Evolutionary conservation across 2,329 filamentous ascomycete species (phyloP).

Genomic region (Talaromyces sp.): DNA sequence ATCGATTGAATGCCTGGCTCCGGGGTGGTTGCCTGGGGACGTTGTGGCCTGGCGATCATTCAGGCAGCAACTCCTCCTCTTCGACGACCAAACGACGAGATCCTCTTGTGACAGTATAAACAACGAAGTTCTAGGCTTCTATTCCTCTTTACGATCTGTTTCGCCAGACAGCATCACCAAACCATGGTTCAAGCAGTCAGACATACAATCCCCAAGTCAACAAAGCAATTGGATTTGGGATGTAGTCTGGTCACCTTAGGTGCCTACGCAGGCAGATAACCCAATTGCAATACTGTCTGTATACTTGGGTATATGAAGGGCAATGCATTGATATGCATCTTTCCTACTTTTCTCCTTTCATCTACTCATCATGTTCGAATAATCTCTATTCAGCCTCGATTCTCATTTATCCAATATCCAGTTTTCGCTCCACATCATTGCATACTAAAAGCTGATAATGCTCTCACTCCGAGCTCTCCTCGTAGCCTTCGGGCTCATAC

Average conservation of each 20-base stretch:
- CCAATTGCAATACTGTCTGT: background rate
- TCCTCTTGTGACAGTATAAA: background rate
- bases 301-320: background rate
- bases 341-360: background rate
- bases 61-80: background rate
- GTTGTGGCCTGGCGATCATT: constrained; percentile 2
- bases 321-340: background rate
- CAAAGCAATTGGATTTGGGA: background rate
- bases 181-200: background rate
- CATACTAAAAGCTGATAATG: background rate
- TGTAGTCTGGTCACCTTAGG: background rate
- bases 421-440: background rate
- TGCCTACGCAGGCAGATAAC: background rate
- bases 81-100: background rate
- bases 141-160: background rate
- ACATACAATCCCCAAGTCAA: background rate
- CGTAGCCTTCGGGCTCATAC: constrained; percentile 2
- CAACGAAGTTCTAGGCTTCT: background rate
- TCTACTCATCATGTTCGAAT: background rate
- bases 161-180: background rate
- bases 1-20: background rate
- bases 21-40: background rate
- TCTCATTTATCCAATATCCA: background rate
- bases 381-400: background rate
- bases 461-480: background rate